Base-by-base conservation (phyloP, 129 eudicot genomes). In the Escallonia herrerae region DNA sequence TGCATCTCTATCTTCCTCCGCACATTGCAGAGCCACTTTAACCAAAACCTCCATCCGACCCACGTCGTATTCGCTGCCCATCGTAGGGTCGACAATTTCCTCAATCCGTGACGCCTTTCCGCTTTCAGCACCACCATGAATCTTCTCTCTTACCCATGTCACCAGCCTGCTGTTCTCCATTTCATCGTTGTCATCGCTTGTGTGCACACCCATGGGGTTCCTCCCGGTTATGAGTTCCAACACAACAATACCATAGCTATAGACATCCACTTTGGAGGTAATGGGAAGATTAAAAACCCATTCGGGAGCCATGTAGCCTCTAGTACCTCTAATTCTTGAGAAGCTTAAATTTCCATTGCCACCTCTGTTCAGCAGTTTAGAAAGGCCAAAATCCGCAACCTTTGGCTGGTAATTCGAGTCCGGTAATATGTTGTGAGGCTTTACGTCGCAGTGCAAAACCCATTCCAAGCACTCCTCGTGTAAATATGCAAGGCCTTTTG, bases 281-380 rank as follows among this genome's bases (percentile, higher is more conserved):
- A 84, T 77, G 5, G 77, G 81, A 1, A 64, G 68, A 61, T 76
- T 62, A 38, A 66, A 69, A 5, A 76, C 51, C 86, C 86, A 84
- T 65, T 84, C 90, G 5, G 86, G 85, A 54, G 89, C 85, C 85
- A 83, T 83, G 74, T 83, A 83, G 5, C 89, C 89, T 63, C 83
- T 77, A 8, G 90, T 84, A n/a, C 90, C 90, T 58, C 90, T 77
- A 11, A 82, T 77, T 67, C 50, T 68, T 13, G 77, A 77, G 52
- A 84, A 74, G 2, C 72, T 82, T n/a, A 70, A 67, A 53, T 82
- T 58, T 1, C 65, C 79, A 5, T 7, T 65, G 14, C 80, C 78
- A 43, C 64, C 72, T 43, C 82, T 49, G 42, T 68, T 76, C 39
- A 75, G 39, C 51, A 83, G 57, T 55, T 79, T 83, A 3, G 75